These are phyloP conservation scores for Epichloe scottii DNA, from an alignment of 2,329 filamentous ascomycete species.

Conservation along the genomic window DNA sequence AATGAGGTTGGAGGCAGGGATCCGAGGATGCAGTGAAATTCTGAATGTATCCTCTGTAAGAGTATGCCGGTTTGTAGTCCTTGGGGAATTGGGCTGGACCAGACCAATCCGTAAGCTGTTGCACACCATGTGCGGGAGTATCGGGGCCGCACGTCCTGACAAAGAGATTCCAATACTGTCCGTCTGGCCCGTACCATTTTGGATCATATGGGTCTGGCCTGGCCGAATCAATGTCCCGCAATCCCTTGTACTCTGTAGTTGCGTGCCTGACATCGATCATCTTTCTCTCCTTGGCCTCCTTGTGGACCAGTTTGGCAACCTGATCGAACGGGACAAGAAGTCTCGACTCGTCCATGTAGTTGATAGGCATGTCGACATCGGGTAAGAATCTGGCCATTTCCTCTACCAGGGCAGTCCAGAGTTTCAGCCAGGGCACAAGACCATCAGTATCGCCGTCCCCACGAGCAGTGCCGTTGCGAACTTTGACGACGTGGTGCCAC, in stretches of 20 bases:
- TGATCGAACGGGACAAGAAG: conserved; percentile 48
- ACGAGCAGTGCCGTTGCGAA: conserved; percentile 31
- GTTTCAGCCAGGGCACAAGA: conserved; percentile 31
- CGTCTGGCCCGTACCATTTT: conserved; percentile 31
- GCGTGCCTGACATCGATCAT: conserved; percentile 31
- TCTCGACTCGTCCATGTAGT: conserved; percentile 50
- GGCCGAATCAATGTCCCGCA: conserved; percentile 23
- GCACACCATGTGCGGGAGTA: conserved; percentile 16
- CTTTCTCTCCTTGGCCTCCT: conserved; percentile 31
- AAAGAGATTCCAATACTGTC: conserved; percentile 47
- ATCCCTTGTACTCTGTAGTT: conserved; percentile 30
- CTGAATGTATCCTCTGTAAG: conserved; percentile 35
- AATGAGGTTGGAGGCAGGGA: conserved; percentile 44
- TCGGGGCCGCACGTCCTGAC: conserved; percentile 44
- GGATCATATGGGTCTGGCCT: conserved; percentile 29
- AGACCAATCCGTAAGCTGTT: conserved; percentile 26
- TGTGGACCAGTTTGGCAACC: conserved; percentile 35
- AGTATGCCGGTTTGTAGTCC: conserved; percentile 23
- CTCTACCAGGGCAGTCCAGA: conserved; percentile 35
- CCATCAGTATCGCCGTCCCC: conserved; percentile 26
- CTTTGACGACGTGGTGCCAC: conserved; percentile 34
- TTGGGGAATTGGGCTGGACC: conserved; percentile 21
- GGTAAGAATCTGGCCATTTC: conserved; percentile 43
- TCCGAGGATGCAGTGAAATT: conserved; percentile 48
- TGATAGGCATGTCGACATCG: conserved; percentile 56